These are phyloP conservation scores for Phytophthora tentaculata DNA, from an alignment of 352 stramenopile species.

Conservation along the genomic window DNA sequence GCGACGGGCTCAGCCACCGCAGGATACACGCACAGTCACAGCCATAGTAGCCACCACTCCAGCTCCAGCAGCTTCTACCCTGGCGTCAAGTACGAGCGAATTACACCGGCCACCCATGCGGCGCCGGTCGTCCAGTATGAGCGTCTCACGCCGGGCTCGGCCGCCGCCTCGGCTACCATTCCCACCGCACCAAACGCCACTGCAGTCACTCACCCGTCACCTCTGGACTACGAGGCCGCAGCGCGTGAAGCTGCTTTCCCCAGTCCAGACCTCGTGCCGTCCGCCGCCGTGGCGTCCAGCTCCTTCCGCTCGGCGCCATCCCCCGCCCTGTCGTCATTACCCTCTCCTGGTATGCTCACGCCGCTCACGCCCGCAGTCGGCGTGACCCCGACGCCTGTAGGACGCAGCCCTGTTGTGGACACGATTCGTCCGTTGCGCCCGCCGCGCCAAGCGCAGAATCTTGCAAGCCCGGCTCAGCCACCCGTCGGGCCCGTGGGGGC, in stretches of 20 bases:
- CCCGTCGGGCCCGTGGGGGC: slow-evolving; percentile 14
- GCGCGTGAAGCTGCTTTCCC: slow-evolving; percentile 46
- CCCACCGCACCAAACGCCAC: neutral
- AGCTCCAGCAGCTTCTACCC: slow-evolving; percentile 39
- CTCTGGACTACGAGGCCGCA: slow-evolving; percentile 49
- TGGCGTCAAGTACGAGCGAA: slow-evolving; percentile 55
- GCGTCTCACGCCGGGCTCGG: slow-evolving; percentile 48
- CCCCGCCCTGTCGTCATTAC: slow-evolving; percentile 47
- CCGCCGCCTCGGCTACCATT: slow-evolving; percentile 7
- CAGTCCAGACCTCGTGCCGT: slow-evolving; percentile 40
- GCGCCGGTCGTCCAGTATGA: slow-evolving; percentile 54
- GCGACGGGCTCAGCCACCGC: slow-evolving; percentile 28
- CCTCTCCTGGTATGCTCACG: slow-evolving; percentile 62
- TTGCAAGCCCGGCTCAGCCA: slow-evolving; percentile 30
- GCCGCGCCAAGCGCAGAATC: slow-evolving; percentile 21
- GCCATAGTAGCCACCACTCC: slow-evolving; percentile 17
- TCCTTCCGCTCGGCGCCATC: slow-evolving; percentile 43
- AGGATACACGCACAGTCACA: slow-evolving; percentile 19
- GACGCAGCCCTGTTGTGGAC: slow-evolving; percentile 47
- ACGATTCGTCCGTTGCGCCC: slow-evolving; percentile 34
- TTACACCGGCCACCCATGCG: slow-evolving; percentile 37
- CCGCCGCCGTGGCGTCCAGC: slow-evolving; percentile 32
- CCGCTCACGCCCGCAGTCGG: slow-evolving; percentile 37
- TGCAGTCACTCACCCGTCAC: slow-evolving; percentile 29
- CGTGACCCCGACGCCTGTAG: slow-evolving; percentile 21